Evolutionary conservation across 345 rosid species (phyloP).

Genomic region (Luvunga scandens): DNA sequence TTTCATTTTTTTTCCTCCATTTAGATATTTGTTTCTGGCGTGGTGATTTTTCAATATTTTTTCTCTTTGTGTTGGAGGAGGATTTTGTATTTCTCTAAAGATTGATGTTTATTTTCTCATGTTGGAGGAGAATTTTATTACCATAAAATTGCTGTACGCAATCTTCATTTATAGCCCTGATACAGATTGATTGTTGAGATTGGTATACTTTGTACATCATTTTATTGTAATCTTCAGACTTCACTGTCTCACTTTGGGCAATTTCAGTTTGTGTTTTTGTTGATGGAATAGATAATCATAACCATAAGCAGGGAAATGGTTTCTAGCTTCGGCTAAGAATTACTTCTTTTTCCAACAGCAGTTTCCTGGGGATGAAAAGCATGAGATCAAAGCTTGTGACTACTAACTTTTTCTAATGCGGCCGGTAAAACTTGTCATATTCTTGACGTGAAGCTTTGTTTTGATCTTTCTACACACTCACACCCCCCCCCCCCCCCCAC

Average conservation of each 20-base stretch:
- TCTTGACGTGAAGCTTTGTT: not conserved
- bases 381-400: not conserved
- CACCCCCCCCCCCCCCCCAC: not conserved
- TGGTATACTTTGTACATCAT: not conserved
- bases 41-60: not conserved
- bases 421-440: not conserved
- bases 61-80: not conserved
- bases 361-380: not conserved
- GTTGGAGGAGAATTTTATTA: too few relatives aligned
- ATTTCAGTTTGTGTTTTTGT: too few relatives aligned
- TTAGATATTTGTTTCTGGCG: slow-evolving; percentile 1
- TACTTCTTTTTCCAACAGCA: not conserved
- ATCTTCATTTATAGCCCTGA: not conserved
- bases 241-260: not conserved
- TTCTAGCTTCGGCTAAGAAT: not conserved
- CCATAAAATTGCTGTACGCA: not conserved
- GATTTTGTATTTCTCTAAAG: not conserved
- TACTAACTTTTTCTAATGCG: not conserved
- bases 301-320: not conserved
- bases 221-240: not conserved
- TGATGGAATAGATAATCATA: not conserved
- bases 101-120: slow-evolving; percentile 9
- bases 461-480: not conserved
- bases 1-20: not conserved
- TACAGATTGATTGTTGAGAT: not conserved